phyloP scores from a whole-genome alignment of 768 basidiomycete genomes.

The Lyophyllum atratum region DNA sequence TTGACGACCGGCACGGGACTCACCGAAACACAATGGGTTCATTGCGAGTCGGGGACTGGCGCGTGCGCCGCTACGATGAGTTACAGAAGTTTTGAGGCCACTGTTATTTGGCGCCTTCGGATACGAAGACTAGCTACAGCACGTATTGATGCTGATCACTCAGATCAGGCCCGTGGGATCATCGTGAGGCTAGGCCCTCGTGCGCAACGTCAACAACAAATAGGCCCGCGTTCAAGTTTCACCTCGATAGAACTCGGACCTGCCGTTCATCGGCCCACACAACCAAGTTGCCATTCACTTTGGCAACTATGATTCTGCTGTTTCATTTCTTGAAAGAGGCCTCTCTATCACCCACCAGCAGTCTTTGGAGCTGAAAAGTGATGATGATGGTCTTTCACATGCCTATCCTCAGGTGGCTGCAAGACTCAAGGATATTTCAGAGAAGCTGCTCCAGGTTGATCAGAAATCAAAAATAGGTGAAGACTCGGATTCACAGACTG shows the following conservation, averaged over 20 bases:
- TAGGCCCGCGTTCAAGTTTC: too few species aligned
- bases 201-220: too few species aligned
- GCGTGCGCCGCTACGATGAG: too few species aligned
- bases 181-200: background rate
- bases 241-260: too few species aligned
- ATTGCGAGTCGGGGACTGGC: too few species aligned
- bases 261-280: background rate
- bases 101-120: too few species aligned
- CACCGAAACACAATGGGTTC: too few species aligned
- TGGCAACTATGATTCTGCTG: background rate
- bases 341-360: slow-evolving; percentile 11
- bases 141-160: too few species aligned
- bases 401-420: background rate
- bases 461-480: background rate
- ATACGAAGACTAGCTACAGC: too few species aligned
- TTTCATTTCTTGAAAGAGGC: slow-evolving; percentile 8
- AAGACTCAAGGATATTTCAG: background rate
- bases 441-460: background rate
- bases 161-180: background rate
- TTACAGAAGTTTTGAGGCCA: too few species aligned
- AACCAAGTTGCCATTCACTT: slow-evolving; percentile 4
- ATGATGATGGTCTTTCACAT: background rate
- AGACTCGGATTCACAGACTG: background rate
- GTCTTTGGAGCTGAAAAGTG: slow-evolving; percentile 1
- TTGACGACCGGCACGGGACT: too few species aligned